Evolutionary conservation across 257 asterid genomes (phyloP).

Genomic region (Galeopsis tetrahit): DNA sequence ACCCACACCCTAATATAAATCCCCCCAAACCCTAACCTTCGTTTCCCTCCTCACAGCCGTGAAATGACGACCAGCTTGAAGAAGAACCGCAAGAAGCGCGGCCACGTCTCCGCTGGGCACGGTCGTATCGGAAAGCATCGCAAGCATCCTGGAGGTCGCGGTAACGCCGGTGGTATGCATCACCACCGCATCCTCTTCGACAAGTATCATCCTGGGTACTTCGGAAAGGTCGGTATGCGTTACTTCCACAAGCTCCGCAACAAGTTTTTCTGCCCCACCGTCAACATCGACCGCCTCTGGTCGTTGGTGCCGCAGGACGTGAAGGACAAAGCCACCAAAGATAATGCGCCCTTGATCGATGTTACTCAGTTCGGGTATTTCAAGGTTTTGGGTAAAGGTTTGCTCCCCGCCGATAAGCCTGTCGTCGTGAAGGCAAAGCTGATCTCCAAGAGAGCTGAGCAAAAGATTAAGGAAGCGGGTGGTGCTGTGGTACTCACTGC

Average conservation of each 20-base stretch:
- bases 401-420: slow-evolving; percentile 48
- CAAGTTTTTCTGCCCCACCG: slow-evolving; percentile 68
- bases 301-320: slow-evolving; percentile 62
- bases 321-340: slow-evolving; percentile 57
- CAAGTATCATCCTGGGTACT: slow-evolving; percentile 77
- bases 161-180: slow-evolving; percentile 84
- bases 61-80: slow-evolving; percentile 69
- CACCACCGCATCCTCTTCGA: slow-evolving; percentile 85
- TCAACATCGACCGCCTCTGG: slow-evolving; percentile 69
- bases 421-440: slow-evolving; percentile 66
- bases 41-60: background rate
- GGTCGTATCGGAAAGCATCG: slow-evolving; percentile 80
- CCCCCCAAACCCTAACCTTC: slow-evolving; percentile 37
- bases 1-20: slow-evolving; percentile 31
- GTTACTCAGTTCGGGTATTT: slow-evolving; percentile 70
- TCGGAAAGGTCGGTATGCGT: slow-evolving; percentile 78
- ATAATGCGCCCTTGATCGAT: slow-evolving; percentile 56
- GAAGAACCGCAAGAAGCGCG: slow-evolving; percentile 87
- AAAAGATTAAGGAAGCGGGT: slow-evolving; percentile 70
- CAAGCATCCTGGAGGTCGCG: slow-evolving; percentile 86
- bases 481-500: slow-evolving; percentile 75
- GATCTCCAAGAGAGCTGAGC: slow-evolving; percentile 62
- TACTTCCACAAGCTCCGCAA: slow-evolving; percentile 67
- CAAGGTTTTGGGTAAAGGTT: slow-evolving; percentile 69
- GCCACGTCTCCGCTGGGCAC: slow-evolving; percentile 84